A percentile compares a stretch with the other conserved stretches of the same genome.
These are phyloP conservation scores for Ogataea ganodermae DNA, from an alignment of 805 yeast species.

Conservation along the genomic window DNA sequence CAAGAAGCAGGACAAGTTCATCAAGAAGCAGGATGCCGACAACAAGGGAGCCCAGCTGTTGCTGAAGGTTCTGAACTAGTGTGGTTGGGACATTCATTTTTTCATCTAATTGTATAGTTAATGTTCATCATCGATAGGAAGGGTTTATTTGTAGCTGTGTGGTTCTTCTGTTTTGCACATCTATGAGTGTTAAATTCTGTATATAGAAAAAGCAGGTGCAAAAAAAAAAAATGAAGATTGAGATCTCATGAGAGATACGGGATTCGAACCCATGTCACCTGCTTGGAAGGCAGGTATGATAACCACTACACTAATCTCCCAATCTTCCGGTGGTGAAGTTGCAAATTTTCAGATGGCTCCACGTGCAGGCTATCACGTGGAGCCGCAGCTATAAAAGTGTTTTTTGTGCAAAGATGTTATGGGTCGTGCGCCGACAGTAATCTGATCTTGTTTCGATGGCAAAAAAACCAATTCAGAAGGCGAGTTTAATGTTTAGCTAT, in stretches of 20 bases:
- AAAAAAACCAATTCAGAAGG: slow-evolving; percentile 11
- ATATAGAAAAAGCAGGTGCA: no score
- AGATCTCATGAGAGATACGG: slow-evolving; percentile 68
- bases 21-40: slow-evolving; percentile 39
- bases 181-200: no score
- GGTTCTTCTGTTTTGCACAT: no score
- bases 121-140: slow-evolving; percentile 1
- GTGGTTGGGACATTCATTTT: not conserved
- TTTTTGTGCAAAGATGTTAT: not conserved
- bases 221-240: slow-evolving; percentile 32
- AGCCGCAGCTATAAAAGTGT: no score
- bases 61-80: slow-evolving; percentile 35
- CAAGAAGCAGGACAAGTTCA: slow-evolving; percentile 48
- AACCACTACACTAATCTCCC: slow-evolving; percentile 94
- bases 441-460: slow-evolving; percentile 18
- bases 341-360: no score
- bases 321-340: no score
- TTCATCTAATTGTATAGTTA: slow-evolving; percentile 1
- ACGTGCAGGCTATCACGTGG: not conserved
- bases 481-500: not conserved
- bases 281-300: slow-evolving; percentile 94
- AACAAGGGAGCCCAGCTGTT: slow-evolving; percentile 70
- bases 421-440: not conserved
- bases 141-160: no score
- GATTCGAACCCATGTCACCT: slow-evolving; percentile 94